Evolutionary conservation across 139 green algal species (phyloP).

Genomic region (Volvox africanus): DNA sequence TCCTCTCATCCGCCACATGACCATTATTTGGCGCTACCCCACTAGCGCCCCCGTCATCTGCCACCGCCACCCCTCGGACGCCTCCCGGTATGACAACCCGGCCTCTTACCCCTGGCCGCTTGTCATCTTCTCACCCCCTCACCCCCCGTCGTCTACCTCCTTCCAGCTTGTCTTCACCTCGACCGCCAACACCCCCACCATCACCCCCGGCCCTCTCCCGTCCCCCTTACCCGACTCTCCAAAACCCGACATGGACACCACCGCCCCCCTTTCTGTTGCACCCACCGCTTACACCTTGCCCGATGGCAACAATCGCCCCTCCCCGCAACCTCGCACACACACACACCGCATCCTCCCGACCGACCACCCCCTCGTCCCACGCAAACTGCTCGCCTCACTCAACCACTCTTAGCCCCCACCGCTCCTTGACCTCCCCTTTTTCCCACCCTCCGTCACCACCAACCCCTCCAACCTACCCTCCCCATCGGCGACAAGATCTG

Average conservation of each 20-base stretch:
- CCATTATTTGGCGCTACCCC: background rate
- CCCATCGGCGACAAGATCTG: background rate
- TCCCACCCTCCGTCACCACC: background rate
- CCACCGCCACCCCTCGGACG: background rate
- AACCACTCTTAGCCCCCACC: background rate
- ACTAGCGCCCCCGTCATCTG: background rate
- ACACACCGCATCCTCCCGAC: too few species aligned
- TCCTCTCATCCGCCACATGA: background rate
- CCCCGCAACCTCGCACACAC: too few species aligned
- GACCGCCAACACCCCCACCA: background rate
- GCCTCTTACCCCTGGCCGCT: background rate
- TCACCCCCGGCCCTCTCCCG: too few species aligned
- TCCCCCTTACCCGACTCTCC: too few species aligned
- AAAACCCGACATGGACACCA: background rate
- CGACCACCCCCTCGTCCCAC: too few species aligned
- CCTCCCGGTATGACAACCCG: background rate
- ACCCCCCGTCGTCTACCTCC: background rate
- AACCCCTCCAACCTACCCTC: background rate
- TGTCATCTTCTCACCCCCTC: background rate
- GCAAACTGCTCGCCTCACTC: background rate
- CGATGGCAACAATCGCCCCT: background rate
- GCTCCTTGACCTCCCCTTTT: background rate
- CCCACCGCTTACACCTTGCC: background rate
- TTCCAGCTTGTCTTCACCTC: background rate
- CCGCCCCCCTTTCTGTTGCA: background rate